Evolutionary conservation across 2,329 filamentous ascomycete species (phyloP).

Genomic region (Dryadomyces quercus-mongolicae): DNA sequence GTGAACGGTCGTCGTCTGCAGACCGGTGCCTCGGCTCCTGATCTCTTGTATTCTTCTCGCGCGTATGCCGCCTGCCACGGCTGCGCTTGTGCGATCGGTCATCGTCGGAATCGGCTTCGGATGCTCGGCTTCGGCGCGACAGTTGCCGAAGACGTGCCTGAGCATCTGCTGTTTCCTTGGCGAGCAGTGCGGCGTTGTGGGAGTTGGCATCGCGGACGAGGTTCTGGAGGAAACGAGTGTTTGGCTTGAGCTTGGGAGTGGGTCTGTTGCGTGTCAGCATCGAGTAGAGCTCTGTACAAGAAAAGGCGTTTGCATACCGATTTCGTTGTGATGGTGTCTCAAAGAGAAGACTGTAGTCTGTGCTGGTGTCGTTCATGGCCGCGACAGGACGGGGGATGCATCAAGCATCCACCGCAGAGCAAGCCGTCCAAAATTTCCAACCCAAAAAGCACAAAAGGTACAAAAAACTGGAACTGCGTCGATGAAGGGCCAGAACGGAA

Average conservation of each 20-base stretch:
- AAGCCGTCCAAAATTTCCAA: no score
- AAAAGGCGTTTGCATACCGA: neutral
- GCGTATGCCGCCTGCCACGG: neutral
- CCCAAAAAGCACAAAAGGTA: no score
- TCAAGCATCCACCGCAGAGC: neutral
- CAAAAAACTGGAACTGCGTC: no score
- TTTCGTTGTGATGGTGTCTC: neutral
- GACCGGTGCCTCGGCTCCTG: neutral
- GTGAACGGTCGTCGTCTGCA: neutral
- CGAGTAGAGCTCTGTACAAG: no score
- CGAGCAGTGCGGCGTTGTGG: constrained; percentile 79
- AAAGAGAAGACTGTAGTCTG: constrained; percentile 7
- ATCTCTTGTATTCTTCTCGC: neutral
- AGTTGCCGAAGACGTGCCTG: constrained; percentile 55
- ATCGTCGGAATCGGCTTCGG: neutral
- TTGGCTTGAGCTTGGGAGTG: constrained; percentile 66
- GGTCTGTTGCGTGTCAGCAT: constrained; percentile 31
- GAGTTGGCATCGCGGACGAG: constrained; percentile 79
- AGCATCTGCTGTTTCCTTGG: constrained; percentile 73
- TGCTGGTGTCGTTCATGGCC: constrained; percentile 7
- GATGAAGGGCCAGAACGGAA: no score
- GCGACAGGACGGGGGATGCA: neutral
- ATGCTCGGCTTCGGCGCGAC: neutral
- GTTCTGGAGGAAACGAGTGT: constrained; percentile 78
- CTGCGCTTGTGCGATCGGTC: neutral